A percentile compares a stretch with the other conserved stretches of the same genome.
These are phyloP conservation scores for Colletotrichum nymphaeae DNA, from an alignment of 2,329 filamentous ascomycete genomes.

Conservation along the genomic window DNA sequence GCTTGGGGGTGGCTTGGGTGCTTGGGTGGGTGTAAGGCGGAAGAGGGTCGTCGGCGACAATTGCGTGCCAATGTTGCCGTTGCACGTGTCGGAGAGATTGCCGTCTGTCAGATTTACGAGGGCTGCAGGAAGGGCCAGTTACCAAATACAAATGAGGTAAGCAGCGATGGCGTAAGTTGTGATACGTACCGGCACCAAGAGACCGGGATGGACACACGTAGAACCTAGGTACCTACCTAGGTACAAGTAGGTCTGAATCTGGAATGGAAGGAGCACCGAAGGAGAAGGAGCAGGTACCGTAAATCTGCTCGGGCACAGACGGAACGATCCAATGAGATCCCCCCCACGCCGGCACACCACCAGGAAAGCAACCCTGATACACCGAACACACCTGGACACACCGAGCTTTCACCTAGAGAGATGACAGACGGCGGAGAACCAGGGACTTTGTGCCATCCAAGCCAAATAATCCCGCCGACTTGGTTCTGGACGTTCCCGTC, in stretches of 20 bases:
- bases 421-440: neutral
- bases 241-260: too few species aligned
- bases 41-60: slow-evolving; percentile 12
- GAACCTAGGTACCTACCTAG: too few species aligned
- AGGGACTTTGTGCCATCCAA: neutral
- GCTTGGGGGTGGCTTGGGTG: neutral
- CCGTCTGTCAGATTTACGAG: slow-evolving; percentile 30
- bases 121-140: slow-evolving; percentile 19
- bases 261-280: neutral
- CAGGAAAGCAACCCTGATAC: neutral
- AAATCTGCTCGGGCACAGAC: slow-evolving; percentile 15
- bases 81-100: slow-evolving; percentile 28
- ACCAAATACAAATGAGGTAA: neutral
- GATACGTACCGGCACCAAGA: neutral
- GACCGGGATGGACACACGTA: too few species aligned
- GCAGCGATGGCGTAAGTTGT: neutral
- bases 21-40: neutral
- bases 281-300: slow-evolving; percentile 15
- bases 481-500: neutral
- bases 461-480: neutral
- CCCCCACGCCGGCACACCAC: neutral
- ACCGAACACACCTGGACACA: neutral
- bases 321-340: neutral
- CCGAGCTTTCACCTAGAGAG: neutral
- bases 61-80: slow-evolving; percentile 16